A percentile compares a stretch with the other conserved stretches of the same genome.
Evolutionary conservation across 495 filamentous ascomycete species (phyloP).

Genomic region (Amphirosellinia nigrospora): DNA sequence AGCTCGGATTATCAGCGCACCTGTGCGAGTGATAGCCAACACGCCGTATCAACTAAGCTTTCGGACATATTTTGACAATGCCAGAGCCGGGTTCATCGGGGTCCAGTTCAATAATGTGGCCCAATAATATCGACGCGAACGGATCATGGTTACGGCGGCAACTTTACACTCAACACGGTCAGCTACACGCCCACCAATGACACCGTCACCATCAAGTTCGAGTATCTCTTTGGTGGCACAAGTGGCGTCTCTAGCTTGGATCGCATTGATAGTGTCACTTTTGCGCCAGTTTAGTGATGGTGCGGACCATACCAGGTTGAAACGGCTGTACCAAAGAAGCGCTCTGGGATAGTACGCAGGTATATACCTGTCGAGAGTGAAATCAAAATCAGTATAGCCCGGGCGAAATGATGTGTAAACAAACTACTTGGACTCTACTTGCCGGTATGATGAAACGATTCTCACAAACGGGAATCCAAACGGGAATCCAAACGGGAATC

Average conservation of each 20-base stretch:
- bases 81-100: slow-evolving; percentile 1
- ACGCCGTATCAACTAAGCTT: neutral
- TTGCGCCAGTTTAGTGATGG: neutral
- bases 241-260: neutral
- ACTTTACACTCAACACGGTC: slow-evolving; percentile 12
- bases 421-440: too few relatives aligned
- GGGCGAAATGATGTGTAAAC: too few relatives aligned
- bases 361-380: neutral
- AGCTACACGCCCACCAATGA: slow-evolving; percentile 13
- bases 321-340: neutral
- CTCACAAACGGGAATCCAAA: too few relatives aligned
- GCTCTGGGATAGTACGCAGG: neutral
- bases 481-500: too few relatives aligned
- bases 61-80: slow-evolving; percentile 11
- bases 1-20: neutral
- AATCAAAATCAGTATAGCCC: neutral
- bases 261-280: slow-evolving; percentile 5
- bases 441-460: too few relatives aligned
- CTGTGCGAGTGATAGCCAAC: neutral
- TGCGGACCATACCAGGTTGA: neutral
- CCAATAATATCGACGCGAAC: slow-evolving; percentile 51
- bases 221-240: slow-evolving; percentile 3
- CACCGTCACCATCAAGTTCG: slow-evolving; percentile 17
- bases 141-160: slow-evolving; percentile 6
- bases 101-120: neutral